phyloP scores from a whole-genome alignment of 768 basidiomycete genomes.

The Pulveroboletus sp. region DNA sequence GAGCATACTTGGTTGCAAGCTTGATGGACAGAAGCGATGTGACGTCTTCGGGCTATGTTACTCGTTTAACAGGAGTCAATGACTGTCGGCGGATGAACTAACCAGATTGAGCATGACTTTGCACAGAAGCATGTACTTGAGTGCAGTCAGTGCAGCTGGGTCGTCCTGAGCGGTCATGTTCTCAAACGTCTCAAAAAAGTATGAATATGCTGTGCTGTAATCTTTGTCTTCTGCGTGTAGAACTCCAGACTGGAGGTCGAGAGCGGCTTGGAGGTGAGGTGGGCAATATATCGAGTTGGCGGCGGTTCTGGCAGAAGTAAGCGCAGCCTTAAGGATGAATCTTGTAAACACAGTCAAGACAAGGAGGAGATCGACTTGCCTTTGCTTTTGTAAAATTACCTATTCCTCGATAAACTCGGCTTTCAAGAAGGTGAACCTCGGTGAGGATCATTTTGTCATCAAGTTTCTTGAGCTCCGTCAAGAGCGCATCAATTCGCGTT shows the following conservation, averaged over 20 bases:
- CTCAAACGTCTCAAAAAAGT: constrained; percentile 97
- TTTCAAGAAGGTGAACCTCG: constrained; percentile 94
- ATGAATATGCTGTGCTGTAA: constrained; percentile 94
- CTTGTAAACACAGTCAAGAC: background rate
- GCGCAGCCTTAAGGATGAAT: constrained; percentile 54
- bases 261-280: constrained; percentile 56
- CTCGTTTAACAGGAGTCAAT: background rate
- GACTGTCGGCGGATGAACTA: constrained; percentile 26
- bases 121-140: constrained; percentile 98
- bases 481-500: constrained; percentile 76
- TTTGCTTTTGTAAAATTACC: constrained; percentile 90
- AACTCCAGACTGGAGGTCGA: constrained; percentile 73
- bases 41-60: constrained; percentile 84
- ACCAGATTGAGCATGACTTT: constrained; percentile 98
- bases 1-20: constrained; percentile 83
- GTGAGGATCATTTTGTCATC: constrained; percentile 99
- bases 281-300: constrained; percentile 96
- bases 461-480: constrained; percentile 86
- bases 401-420: constrained; percentile 84
- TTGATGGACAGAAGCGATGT: constrained; percentile 83
- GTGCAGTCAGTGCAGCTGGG: constrained; percentile 68
- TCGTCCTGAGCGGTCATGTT: constrained; percentile 78
- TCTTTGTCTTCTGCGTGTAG: constrained; percentile 97
- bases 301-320: constrained; percentile 89
- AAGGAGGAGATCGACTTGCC: constrained; percentile 37